Evolutionary conservation across 495 filamentous ascomycete genomes (phyloP).

Genomic region (Neurospora sp.): DNA sequence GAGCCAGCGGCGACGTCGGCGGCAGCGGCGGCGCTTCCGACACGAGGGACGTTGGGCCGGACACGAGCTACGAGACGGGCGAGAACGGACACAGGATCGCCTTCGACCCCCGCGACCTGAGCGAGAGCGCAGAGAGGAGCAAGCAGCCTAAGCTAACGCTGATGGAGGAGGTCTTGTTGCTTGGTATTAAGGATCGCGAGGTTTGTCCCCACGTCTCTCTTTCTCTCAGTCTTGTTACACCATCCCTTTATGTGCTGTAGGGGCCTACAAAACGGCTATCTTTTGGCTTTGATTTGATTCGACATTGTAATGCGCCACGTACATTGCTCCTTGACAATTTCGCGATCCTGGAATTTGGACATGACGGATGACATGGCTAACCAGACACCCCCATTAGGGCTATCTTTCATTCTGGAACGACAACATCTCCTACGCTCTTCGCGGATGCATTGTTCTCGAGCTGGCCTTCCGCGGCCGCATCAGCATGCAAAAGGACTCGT

Average conservation of each 20-base stretch:
- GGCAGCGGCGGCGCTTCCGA: slow-evolving; percentile 25
- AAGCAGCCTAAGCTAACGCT: slow-evolving; percentile 97
- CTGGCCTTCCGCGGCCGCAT: slow-evolving; percentile 91
- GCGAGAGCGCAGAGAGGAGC: slow-evolving; percentile 89
- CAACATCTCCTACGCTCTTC: slow-evolving; percentile 95
- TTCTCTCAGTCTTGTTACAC: background rate
- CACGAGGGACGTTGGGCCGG: slow-evolving; percentile 56
- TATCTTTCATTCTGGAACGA: slow-evolving; percentile 99
- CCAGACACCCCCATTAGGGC: slow-evolving; percentile 45
- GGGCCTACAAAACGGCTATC: background rate
- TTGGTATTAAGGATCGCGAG: slow-evolving; percentile 98
- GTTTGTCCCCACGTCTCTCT: slow-evolving; percentile 34
- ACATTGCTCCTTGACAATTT: background rate
- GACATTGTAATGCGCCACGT: background rate
- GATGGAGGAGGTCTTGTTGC: slow-evolving; percentile 93
- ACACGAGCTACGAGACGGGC: slow-evolving; percentile 83
- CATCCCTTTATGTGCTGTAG: background rate
- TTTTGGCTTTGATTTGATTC: background rate
- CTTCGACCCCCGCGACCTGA: slow-evolving; percentile 94
- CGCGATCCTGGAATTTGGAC: background rate
- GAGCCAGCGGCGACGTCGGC: too few species aligned
- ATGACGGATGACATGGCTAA: background rate
- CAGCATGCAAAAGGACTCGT: slow-evolving; percentile 96
- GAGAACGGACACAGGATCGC: slow-evolving; percentile 99
- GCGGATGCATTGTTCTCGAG: slow-evolving; percentile 96